Percentiles rank a stretch among this genome's conserved stretches.
phyloP scores from a whole-genome alignment of 352 stramenopile species.

The Phytophthora macrochlamydospora region DNA sequence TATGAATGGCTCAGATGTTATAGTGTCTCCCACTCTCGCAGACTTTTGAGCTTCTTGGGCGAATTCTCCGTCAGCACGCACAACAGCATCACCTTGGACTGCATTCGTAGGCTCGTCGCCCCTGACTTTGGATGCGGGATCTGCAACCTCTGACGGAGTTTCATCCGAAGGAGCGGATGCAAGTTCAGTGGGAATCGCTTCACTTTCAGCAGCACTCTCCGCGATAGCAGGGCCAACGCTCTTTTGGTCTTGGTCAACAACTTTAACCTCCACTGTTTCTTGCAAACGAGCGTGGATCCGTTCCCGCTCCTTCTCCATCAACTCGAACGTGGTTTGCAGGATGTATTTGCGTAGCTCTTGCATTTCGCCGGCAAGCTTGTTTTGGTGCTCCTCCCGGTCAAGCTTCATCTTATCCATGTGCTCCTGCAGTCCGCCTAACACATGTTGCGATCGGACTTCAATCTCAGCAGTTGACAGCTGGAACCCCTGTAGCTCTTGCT shows the following conservation, averaged over 20 bases:
- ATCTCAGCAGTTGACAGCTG: constrained; percentile 53
- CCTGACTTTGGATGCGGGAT: background rate
- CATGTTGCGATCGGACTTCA: constrained; percentile 55
- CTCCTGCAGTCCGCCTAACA: constrained; percentile 52
- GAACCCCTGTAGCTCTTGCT: constrained; percentile 58
- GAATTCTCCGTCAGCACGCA: too few species aligned
- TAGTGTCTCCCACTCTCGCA: too few species aligned
- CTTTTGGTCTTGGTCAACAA: constrained; percentile 6
- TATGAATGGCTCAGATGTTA: too few species aligned
- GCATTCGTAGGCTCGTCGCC: background rate
- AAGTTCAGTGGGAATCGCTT: constrained; percentile 5
- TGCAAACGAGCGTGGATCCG: constrained; percentile 50
- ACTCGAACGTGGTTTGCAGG: constrained; percentile 50
- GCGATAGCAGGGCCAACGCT: background rate
- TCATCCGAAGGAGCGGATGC: background rate
- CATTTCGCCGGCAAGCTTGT: constrained; percentile 74
- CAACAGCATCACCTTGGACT: too few species aligned
- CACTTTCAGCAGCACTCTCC: background rate
- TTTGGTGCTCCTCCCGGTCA: constrained; percentile 60
- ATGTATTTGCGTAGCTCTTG: constrained; percentile 58
- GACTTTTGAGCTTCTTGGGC: too few species aligned
- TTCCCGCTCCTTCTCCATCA: constrained; percentile 60
- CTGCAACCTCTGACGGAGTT: background rate
- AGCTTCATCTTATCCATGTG: constrained; percentile 53
- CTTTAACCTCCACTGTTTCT: constrained; percentile 28